Percentiles rank a stretch among this genome's conserved stretches.
Evolutionary conservation across 176 grass and related monocot species (phyloP).

Genomic region (Paspalum vaginatum): DNA sequence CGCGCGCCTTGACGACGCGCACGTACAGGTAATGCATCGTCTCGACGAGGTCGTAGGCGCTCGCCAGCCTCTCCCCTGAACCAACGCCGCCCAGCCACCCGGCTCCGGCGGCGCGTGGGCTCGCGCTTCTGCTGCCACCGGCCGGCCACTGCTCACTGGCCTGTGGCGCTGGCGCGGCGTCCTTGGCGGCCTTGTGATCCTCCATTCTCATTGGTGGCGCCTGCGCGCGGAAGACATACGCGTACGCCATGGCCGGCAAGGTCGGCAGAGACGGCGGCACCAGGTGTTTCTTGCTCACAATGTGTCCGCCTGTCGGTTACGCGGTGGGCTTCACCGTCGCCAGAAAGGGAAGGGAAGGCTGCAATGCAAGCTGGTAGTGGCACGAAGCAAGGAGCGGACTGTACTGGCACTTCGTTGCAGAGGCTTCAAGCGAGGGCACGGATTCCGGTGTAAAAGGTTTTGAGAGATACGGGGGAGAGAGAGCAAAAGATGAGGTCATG

Average conservation of each 20-base stretch:
- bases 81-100: constrained; percentile 35
- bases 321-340: constrained; percentile 49
- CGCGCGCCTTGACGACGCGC: constrained; percentile 73
- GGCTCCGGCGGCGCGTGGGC: background rate
- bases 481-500: constrained; percentile 56
- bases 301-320: constrained; percentile 26
- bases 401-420: constrained; percentile 26
- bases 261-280: constrained; percentile 1
- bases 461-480: constrained; percentile 30
- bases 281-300: background rate
- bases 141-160: constrained; percentile 52
- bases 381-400: constrained; percentile 38
- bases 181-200: constrained; percentile 55
- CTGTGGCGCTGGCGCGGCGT: constrained; percentile 34
- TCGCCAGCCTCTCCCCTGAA: constrained; percentile 56
- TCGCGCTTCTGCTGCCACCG: background rate
- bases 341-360: constrained; percentile 43
- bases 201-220: constrained; percentile 47
- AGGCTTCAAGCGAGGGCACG: constrained; percentile 41
- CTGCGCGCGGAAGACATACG: constrained; percentile 60
- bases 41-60: constrained; percentile 81
- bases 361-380: constrained; percentile 41
- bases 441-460: constrained; percentile 23
- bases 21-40: constrained; percentile 79
- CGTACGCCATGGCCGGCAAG: constrained; percentile 52